Base-by-base conservation (phyloP, 2,329 filamentous ascomycete genomes). In the Alternaria rosae region DNA sequence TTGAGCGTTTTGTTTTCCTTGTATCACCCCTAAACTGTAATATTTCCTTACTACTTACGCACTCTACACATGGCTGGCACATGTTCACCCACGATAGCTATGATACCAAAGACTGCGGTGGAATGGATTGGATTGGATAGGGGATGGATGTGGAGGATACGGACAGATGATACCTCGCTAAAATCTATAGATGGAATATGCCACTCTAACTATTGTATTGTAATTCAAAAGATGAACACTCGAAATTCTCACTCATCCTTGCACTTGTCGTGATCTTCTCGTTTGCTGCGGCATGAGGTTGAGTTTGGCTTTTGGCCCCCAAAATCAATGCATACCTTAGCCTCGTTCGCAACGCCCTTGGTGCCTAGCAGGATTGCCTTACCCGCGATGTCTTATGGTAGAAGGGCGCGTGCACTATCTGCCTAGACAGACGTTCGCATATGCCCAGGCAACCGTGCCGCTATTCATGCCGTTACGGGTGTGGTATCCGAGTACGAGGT, bases 1-100 rank as follows among this genome's bases (percentile, higher is more conserved):
- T 51, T 45, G 52, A 52, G 53, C 58, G 55, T 15, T 21, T 45
- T 32, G n/a, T 12, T 42, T 38, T 25, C 17, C 21, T 10, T 28
- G 50, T 54, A 45, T 12, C n/a, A 50, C 66, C 44, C 35, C 64
- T 68, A 61, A 28, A 38, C 54, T 42, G 54, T 65, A 54, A 42
- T 43, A 45, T 50, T 52, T 57, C 59, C 48, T 61, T 65, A 35
- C 59, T 56, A 48, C 28, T 42, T 28, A 30, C 32, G 17, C 32
- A 42, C 54, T 63, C 48, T 59, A 53, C 57, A 62, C 64, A 60
- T 70, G 66, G 64, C 68, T 68, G 68, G 66, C 55, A 66, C 66
- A 68, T 66, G 67, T 59, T 55, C 55, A 38, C 20, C 65, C 56
- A 61, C 52, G 64, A 67, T 47, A 55, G 35, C 35, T 30, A 66